Base-by-base conservation (phyloP, 1,139 yeast species). In the Geotrichum europaeum region DNA sequence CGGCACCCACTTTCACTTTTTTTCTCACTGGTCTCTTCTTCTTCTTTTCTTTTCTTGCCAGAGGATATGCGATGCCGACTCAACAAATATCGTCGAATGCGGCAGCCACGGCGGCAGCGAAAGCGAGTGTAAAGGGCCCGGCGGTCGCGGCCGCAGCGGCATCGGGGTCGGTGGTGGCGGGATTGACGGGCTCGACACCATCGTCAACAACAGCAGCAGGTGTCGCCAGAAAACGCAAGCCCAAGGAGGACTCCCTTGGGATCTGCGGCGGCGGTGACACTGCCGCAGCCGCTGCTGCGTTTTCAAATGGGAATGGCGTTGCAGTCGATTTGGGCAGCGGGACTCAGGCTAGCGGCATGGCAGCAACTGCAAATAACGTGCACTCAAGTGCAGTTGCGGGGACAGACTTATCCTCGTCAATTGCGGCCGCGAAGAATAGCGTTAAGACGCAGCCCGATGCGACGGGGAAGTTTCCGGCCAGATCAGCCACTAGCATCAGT, bases 281-380 rank as follows among this genome's bases (percentile, higher is more conserved):
- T 20, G 58, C 59, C 3, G 40, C 58, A 12, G 57, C 60, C 9
- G 49, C 57, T 20, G 57, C 60, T 49, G 53, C 57, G 30, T 28
- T 54, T 9, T 49, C 55, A 49, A 58, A 55, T 5, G 50, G 34
- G 6, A 47, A 40, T 18, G 7, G 34, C 10, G 34, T 30, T 6
- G 25, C 51, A 4, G 25, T 4, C 24, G 51, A 40, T 15, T 40
- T 9, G 6, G n/a, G 47, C 47, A 40, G 20, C 10, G 47, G 47
- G 47, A n/a, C 18, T 40, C 47, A n/a, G 10, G 20, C 47, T 7
- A 40, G 20, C 22, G n/a, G 20, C 22, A 5, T 10, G 10, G 22
- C 22, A 5, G 10, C 47, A 40, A n/a, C 22, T 7, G 22, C 10
- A 5, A 40, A 32, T 18, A 51, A 28, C 15, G 20, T 25, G 18